phyloP scores from a whole-genome alignment of 2,329 filamentous ascomycete genomes.

The Fusarium palustre region DNA sequence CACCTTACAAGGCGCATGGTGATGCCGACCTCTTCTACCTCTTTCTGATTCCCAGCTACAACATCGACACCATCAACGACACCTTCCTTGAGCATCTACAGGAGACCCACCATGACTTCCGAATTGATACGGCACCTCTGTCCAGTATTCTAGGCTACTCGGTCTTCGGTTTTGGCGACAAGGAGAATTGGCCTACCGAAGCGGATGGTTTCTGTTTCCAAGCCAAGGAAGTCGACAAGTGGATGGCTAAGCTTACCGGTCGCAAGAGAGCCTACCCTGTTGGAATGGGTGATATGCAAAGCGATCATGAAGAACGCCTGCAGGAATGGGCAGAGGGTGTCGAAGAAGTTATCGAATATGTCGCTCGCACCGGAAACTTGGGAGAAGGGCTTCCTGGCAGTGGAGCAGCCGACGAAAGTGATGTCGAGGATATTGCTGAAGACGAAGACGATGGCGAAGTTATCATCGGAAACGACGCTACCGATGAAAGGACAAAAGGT shows the following conservation, averaged over 20 bases:
- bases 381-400: conserved; percentile 79
- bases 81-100: conserved; percentile 87
- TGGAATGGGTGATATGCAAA: conserved; percentile 87
- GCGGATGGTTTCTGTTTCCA: conserved; percentile 93
- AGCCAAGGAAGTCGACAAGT: conserved; percentile 88
- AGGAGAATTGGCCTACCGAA: conserved; percentile 91
- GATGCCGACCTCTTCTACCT: conserved; percentile 81
- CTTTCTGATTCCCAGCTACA: conserved; percentile 88
- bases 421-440: conserved; percentile 75
- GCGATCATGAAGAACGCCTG: conserved; percentile 74
- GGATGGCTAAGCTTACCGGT: conserved; percentile 95
- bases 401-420: conserved; percentile 86
- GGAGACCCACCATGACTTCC: conserved; percentile 96
- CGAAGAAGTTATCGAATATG: conserved; percentile 74
- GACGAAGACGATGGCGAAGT: conserved; percentile 67
- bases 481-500: conserved; percentile 55
- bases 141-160: conserved; percentile 84
- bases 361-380: conserved; percentile 68
- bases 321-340: conserved; percentile 84
- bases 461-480: conserved; percentile 55
- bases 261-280: conserved; percentile 89
- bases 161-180: conserved; percentile 93
- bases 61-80: conserved; percentile 92
- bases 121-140: conserved; percentile 89
- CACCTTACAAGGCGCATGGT: conserved; percentile 70